phyloP scores from a whole-genome alignment of 2,329 filamentous ascomycete species.

The Achaetomium macrosporum region DNA sequence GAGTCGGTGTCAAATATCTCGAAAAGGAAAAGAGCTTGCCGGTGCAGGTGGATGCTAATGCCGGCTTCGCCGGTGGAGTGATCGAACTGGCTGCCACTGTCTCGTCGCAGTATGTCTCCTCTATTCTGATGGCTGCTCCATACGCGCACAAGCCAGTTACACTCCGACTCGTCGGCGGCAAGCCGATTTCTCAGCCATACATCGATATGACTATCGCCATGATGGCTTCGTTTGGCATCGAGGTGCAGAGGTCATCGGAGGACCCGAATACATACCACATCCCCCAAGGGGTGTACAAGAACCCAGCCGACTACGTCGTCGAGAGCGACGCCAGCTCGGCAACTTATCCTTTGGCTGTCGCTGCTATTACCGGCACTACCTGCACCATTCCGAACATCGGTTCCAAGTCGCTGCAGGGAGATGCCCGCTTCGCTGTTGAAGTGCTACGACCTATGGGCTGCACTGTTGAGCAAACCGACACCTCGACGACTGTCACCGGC shows the following conservation, averaged over 20 bases:
- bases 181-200: conserved; percentile 93
- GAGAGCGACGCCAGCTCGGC: conserved; percentile 98
- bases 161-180: conserved; percentile 84
- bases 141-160: conserved; percentile 95
- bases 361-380: conserved; percentile 90
- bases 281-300: conserved; percentile 74
- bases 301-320: conserved; percentile 79
- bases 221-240: conserved; percentile 89
- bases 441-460: conserved; percentile 93
- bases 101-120: conserved; percentile 98
- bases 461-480: conserved; percentile 73
- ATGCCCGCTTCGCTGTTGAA: conserved; percentile 88
- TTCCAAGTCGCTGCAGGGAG: conserved; percentile 83
- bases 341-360: conserved; percentile 89
- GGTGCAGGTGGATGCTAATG: conserved; percentile 72
- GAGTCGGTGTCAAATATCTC: conserved; percentile 79
- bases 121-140: conserved; percentile 90
- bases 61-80: conserved; percentile 75
- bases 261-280: conserved; percentile 93
- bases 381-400: conserved; percentile 97
- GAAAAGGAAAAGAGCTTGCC: conserved; percentile 80
- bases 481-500: conserved; percentile 87
- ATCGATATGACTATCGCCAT: conserved; percentile 99
- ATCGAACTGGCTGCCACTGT: conserved; percentile 93
- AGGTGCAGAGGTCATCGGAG: conserved; percentile 67